Base-by-base conservation (phyloP, 1,139 yeast genomes). In the Pichia sp. region DNA sequence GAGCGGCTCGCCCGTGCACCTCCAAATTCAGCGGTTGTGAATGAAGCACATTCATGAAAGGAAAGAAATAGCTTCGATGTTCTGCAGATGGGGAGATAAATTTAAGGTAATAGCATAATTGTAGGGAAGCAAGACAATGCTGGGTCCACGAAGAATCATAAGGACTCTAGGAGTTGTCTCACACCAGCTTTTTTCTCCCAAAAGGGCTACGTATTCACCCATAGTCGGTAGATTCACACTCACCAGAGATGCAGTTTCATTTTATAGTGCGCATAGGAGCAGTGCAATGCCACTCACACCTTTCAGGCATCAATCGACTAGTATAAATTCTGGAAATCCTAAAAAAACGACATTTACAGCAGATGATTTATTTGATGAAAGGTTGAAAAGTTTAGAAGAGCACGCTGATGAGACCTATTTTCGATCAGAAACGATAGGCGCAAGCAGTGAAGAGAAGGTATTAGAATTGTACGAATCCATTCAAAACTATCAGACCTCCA, bases 401-500 rank as follows among this genome's bases (percentile, higher is more conserved):
- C 44, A 56, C 7, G 51, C 63, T 20, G 44, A 58, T 30, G 46
- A 50, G 1, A 61, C 57, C 17, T 34, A 57, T 34, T 12, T 52
- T 6, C 49, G 53, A 8, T 48, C 42, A 5, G 47, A 31, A 46
- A 46, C 5, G 16, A 17, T 36, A 6, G 41, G 46, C 10, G 20
- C 12, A n/a, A 33, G 40, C 16, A 29, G 40, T 20, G 45, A 48
- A 31, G 17, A 46, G 16, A 49, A 48, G 30, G 41, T 49, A 20
- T 30, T 54, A 1, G 41, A 46, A 16, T 29, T 55, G 1, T 58
- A 55, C 44, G 48, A 57, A 17, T 55, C 61, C 3, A 50, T 60
- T 20, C 57, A 58, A 47, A 49, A 45, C 29, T 65, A 58, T 50
- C 70, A 67, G 46, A 63, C 61, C 31, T 49, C 63, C 5, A 54